Evolutionary conservation across 1,284 basidiomycete genomes (phyloP).

Genomic region (Apiotrichum veenhuisii): DNA sequence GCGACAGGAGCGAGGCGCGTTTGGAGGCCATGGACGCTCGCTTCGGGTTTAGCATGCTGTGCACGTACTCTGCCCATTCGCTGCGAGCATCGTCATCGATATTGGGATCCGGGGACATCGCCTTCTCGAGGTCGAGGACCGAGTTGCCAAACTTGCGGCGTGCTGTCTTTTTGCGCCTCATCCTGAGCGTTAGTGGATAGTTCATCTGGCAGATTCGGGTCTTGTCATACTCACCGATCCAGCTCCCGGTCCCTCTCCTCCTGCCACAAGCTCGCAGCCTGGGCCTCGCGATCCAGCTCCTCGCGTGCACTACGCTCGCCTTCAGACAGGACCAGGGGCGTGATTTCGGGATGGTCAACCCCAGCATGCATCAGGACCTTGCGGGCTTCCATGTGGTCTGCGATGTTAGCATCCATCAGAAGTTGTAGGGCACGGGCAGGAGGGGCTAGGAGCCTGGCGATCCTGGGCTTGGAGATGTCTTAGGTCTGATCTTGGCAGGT

Average conservation of each 20-base stretch:
- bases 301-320: constrained; percentile 2
- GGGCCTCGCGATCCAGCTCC: constrained; percentile 3
- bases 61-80: constrained; percentile 6
- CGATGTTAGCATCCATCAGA: background rate
- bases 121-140: background rate
- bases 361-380: constrained; percentile 18
- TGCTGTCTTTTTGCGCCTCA: constrained; percentile 2
- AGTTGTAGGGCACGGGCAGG: background rate
- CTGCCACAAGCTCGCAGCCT: background rate
- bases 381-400: constrained; percentile 47
- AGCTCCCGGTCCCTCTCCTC: constrained; percentile 9
- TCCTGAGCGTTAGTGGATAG: background rate
- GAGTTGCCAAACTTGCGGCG: background rate
- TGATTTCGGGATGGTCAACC: background rate
- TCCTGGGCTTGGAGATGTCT: too few species aligned
- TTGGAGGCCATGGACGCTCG: background rate
- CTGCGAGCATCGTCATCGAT: background rate
- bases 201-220: too few species aligned
- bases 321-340: background rate
- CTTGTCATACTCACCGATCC: constrained; percentile 2
- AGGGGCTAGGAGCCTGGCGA: too few species aligned
- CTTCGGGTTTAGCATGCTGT: background rate
- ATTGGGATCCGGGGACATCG: background rate
- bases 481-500: too few species aligned
- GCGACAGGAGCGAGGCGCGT: background rate